phyloP scores from a whole-genome alignment of 192 early-diverging fungal genomes.

The Entomortierella chlamydospora region DNA sequence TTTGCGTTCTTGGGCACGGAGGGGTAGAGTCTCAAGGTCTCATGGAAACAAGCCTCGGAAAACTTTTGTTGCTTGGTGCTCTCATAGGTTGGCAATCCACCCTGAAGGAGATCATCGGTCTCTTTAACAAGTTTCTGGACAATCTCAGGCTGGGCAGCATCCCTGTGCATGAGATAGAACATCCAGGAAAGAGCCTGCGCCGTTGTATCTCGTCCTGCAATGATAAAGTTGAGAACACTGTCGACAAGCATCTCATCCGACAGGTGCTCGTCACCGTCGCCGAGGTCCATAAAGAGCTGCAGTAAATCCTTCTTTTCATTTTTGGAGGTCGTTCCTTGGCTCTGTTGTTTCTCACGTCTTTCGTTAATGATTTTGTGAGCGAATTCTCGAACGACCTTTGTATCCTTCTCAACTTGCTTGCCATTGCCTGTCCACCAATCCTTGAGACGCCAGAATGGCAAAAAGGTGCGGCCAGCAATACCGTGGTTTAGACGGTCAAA shows the following conservation, averaged over 20 bases:
- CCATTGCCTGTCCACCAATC: constrained; percentile 34
- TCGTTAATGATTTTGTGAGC: constrained; percentile 44
- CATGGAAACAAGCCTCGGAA: constrained; percentile 60
- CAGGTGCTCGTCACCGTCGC: constrained; percentile 39
- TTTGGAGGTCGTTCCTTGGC: neutral
- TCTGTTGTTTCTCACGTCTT: constrained; percentile 5
- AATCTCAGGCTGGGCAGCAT: constrained; percentile 41
- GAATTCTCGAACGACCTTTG: constrained; percentile 27
- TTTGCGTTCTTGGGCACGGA: constrained; percentile 69
- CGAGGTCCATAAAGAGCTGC: constrained; percentile 56
- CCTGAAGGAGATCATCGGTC: constrained; percentile 31
- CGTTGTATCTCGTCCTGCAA: constrained; percentile 68
- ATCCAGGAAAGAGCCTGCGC: constrained; percentile 58
- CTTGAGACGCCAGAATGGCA: constrained; percentile 32
- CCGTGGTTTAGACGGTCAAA: constrained; percentile 62
- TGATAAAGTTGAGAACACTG: constrained; percentile 56
- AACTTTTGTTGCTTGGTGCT: constrained; percentile 41
- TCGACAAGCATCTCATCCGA: constrained; percentile 58
- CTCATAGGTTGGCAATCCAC: constrained; percentile 33
- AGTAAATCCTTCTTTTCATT: constrained; percentile 39
- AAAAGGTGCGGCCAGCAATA: constrained; percentile 17
- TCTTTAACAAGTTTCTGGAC: constrained; percentile 42
- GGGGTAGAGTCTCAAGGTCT: constrained; percentile 73
- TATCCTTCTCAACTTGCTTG: constrained; percentile 10
- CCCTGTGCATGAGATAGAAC: constrained; percentile 59